These are phyloP conservation scores for Capsella rubella DNA, from an alignment of 441 rosid species.

Conservation along the genomic window DNA sequence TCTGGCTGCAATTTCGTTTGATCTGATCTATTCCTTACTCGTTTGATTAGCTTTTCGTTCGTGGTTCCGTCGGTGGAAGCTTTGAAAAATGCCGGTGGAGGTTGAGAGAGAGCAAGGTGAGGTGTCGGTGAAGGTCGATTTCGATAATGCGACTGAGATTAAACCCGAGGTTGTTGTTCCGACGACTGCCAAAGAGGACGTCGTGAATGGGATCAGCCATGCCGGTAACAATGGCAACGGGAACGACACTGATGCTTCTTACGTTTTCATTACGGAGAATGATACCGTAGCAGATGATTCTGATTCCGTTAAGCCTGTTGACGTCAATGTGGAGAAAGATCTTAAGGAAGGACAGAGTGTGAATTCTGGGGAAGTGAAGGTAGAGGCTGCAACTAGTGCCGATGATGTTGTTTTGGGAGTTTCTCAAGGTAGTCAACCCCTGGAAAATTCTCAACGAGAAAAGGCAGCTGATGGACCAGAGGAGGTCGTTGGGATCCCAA, in stretches of 20 bases:
- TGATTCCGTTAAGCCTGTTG: conserved; percentile 39
- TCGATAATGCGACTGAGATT: conserved; percentile 38
- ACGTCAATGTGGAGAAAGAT: conserved; percentile 33
- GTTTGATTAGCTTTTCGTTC: conserved; percentile 23
- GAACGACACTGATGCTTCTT: conserved; percentile 46
- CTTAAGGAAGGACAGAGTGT: conserved; percentile 20
- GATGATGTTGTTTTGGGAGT: conserved; percentile 42
- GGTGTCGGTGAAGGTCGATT: conserved; percentile 42
- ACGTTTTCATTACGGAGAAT: conserved; percentile 49
- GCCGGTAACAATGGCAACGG: conserved; percentile 41
- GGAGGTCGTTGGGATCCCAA: conserved; percentile 37
- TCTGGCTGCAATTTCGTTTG: conserved; percentile 40
- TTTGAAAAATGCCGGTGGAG: conserved; percentile 56
- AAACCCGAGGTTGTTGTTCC: conserved; percentile 34
- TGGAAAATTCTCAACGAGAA: conserved; percentile 24
- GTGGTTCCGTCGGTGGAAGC: conserved; percentile 41
- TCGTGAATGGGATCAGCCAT: conserved; percentile 44
- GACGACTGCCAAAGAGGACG: conserved; percentile 30
- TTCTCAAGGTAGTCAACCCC: conserved; percentile 34
- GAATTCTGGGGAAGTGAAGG: conserved; percentile 22
- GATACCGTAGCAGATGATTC: conserved; percentile 46
- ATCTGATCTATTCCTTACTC: conserved; percentile 26
- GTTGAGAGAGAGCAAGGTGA: conserved; percentile 48
- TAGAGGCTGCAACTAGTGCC: conserved; percentile 15
- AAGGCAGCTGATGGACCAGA: conserved; percentile 19